Conservation (phyloP, 768 basidiomycete genomes). For the Pilatotrama ljubarskyi region DNA sequence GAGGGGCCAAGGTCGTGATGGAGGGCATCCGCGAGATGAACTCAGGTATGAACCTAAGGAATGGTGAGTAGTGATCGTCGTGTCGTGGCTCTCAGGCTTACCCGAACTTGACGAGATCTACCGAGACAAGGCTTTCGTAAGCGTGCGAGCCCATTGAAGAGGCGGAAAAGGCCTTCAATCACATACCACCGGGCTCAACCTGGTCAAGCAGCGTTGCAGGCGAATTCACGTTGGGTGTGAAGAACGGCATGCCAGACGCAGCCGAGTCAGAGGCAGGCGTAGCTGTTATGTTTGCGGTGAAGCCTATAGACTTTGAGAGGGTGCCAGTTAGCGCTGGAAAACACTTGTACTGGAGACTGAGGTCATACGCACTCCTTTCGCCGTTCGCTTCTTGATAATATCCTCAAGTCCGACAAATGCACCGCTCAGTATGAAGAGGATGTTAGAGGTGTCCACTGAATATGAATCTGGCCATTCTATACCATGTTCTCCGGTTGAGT, state of each 20-base stretch:
- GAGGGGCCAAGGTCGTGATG: constrained; percentile 78
- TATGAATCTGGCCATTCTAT: constrained; percentile 66
- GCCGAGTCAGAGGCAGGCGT: constrained; percentile 40
- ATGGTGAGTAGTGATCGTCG: not conserved
- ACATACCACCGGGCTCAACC: constrained; percentile 68
- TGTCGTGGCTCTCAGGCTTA: constrained; percentile 35
- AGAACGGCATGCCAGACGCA: constrained; percentile 58
- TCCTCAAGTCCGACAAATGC: constrained; percentile 92
- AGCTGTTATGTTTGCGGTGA: constrained; percentile 53
- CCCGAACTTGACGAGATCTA: constrained; percentile 87
- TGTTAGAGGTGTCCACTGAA: constrained; percentile 84
- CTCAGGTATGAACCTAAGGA: constrained; percentile 85
- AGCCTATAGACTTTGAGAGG: constrained; percentile 80
- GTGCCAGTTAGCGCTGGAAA: not conserved
- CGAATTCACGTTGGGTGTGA: constrained; percentile 70
- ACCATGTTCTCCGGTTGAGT: not conserved
- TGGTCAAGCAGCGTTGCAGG: constrained; percentile 59
- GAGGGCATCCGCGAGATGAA: constrained; percentile 93
- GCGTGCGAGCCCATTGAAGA: not conserved
- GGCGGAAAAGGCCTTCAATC: not conserved
- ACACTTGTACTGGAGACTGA: too few species aligned
- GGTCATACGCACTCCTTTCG: constrained; percentile 77
- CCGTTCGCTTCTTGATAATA: constrained; percentile 74
- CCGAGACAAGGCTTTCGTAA: not conserved
- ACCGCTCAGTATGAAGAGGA: constrained; percentile 93